These are phyloP conservation scores for Ogataea pilisensis DNA, from an alignment of 805 yeast species.

Conservation along the genomic window DNA sequence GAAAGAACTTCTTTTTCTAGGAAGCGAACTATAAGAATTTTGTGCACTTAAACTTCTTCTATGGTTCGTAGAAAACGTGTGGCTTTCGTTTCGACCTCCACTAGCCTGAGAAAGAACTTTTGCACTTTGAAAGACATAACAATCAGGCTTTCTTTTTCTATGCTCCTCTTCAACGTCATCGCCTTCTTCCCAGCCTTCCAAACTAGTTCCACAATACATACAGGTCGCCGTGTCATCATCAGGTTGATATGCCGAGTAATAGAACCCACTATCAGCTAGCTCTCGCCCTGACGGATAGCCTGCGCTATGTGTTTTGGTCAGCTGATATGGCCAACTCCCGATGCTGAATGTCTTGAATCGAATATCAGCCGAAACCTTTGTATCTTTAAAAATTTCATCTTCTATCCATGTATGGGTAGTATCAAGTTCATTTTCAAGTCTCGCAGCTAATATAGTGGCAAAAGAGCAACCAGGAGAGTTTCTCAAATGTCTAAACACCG, in stretches of 20 bases:
- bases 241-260: conserved; percentile 44
- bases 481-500: conserved; percentile 20
- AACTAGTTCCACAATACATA: conserved; percentile 55
- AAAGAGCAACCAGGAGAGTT: conserved; percentile 26
- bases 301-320: conserved; percentile 10
- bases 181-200: conserved; percentile 67
- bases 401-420: conserved; percentile 17
- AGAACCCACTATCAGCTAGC: conserved; percentile 63
- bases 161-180: conserved; percentile 68
- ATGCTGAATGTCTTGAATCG: conserved; percentile 38
- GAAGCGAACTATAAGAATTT: conserved; percentile 3
- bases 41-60: neutral
- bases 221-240: conserved; percentile 57
- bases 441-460: conserved; percentile 17
- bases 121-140: conserved; percentile 35
- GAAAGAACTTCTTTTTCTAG: conserved; percentile 3
- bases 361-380: conserved; percentile 30
- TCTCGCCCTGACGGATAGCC: conserved; percentile 36
- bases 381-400: conserved; percentile 31
- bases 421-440: conserved; percentile 10
- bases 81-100: conserved; percentile 30
- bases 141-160: conserved; percentile 35
- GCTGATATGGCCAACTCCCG: conserved; percentile 43
- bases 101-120: neutral
- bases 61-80: conserved; percentile 30